phyloP scores from a whole-genome alignment of 306 rosid species.

The Ochetophila trinervis region DNA sequence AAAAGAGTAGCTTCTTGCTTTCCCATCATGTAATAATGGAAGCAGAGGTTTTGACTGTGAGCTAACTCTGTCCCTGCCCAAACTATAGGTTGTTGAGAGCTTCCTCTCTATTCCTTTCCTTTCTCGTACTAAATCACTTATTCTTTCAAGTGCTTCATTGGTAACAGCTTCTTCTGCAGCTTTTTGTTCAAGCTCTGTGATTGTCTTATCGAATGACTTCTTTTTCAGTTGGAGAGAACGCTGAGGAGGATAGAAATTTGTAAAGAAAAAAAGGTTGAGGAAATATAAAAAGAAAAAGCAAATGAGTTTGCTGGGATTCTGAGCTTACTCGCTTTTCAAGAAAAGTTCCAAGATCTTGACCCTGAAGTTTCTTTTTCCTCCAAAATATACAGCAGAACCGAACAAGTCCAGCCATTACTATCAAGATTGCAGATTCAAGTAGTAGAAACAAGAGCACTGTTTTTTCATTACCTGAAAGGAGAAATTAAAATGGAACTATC shows the following conservation, averaged over 20 bases:
- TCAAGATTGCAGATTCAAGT: constrained; percentile 46
- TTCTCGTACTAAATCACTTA: constrained; percentile 36
- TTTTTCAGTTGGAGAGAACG: constrained; percentile 56
- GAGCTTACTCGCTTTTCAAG: constrained; percentile 61
- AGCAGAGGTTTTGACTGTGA: constrained; percentile 45
- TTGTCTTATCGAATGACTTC: constrained; percentile 55
- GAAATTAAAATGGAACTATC: background rate
- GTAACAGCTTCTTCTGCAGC: constrained; percentile 39
- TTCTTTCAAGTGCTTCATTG: constrained; percentile 35
- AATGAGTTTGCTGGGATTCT: background rate
- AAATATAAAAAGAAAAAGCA: background rate
- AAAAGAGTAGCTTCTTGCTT: constrained; percentile 41
- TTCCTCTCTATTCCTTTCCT: constrained; percentile 60
- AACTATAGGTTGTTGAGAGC: constrained; percentile 61
- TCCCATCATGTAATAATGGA: constrained; percentile 40
- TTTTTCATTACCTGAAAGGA: constrained; percentile 51
- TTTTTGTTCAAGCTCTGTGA: constrained; percentile 49
- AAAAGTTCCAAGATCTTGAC: constrained; percentile 57
- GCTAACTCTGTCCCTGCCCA: constrained; percentile 48
- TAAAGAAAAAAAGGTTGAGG: background rate
- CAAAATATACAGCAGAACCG: constrained; percentile 72
- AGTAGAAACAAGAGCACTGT: constrained; percentile 58
- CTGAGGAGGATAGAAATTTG: constrained; percentile 28
- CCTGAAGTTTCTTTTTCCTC: constrained; percentile 65
- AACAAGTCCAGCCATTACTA: constrained; percentile 43